phyloP scores from a whole-genome alignment of 495 filamentous ascomycete genomes.

The Hypoxylon fuscum region DNA sequence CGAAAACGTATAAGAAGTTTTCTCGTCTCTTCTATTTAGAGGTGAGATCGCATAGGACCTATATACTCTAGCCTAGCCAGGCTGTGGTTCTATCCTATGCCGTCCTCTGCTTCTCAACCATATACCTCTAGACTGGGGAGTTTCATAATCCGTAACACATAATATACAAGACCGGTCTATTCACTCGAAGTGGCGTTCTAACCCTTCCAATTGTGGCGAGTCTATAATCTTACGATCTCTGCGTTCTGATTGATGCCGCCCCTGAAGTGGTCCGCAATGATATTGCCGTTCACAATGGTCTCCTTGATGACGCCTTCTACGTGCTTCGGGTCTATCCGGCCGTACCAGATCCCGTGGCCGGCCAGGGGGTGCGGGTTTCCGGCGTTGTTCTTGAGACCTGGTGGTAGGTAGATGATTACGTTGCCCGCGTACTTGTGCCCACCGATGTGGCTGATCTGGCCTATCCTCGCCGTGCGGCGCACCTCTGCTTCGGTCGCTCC shows the following conservation, averaged over 20 bases:
- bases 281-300: slow-evolving; percentile 75
- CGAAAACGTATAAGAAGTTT: too few species aligned
- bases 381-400: slow-evolving; percentile 47
- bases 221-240: slow-evolving; percentile 53
- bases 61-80: neutral
- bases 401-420: slow-evolving; percentile 88
- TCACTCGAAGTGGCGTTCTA: neutral
- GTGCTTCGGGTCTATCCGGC: slow-evolving; percentile 83
- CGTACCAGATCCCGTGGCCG: slow-evolving; percentile 93
- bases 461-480: slow-evolving; percentile 65
- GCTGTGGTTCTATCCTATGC: neutral
- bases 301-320: slow-evolving; percentile 86
- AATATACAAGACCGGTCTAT: slow-evolving; percentile 10
- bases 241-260: slow-evolving; percentile 64
- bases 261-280: slow-evolving; percentile 80
- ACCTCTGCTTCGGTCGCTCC: slow-evolving; percentile 48
- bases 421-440: slow-evolving; percentile 96
- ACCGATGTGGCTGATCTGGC: slow-evolving; percentile 85
- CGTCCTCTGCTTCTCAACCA: neutral
- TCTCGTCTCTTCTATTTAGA: neutral
- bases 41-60: slow-evolving; percentile 5
- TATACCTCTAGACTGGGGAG: slow-evolving; percentile 1
- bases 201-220: neutral
- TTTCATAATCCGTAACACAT: neutral
- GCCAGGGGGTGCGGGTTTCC: slow-evolving; percentile 66